Conservation (phyloP, 2,329 filamentous ascomycete genomes). For the Sporothrix schenckii region DNA sequence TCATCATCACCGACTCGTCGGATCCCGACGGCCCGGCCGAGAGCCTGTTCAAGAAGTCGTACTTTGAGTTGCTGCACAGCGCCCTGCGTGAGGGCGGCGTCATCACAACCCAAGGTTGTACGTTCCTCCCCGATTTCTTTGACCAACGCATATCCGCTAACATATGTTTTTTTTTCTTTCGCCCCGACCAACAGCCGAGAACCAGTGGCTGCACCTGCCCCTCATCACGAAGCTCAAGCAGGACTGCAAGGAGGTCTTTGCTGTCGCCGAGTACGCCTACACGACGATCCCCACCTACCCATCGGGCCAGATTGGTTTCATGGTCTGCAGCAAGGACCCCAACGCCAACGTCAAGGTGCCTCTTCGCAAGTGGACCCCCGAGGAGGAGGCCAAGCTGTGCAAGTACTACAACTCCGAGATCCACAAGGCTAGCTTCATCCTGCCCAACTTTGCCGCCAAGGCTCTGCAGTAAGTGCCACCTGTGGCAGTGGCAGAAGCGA, state of each 20-base stretch:
- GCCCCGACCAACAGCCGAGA: constrained; percentile 71
- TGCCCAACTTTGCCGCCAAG: constrained; percentile 92
- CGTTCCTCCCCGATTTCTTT: constrained; percentile 55
- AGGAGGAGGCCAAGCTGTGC: constrained; percentile 92
- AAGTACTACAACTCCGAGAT: constrained; percentile 97
- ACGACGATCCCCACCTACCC: constrained; percentile 99
- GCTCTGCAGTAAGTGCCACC: constrained; percentile 56
- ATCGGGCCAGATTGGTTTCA: constrained; percentile 98
- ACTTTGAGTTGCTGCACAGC: constrained; percentile 90
- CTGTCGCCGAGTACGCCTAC: constrained; percentile 96
- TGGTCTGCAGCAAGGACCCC: constrained; percentile 98
- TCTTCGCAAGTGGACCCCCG: constrained; percentile 74
- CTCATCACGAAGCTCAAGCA: constrained; percentile 96
- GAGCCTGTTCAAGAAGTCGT: constrained; percentile 96
- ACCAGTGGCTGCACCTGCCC: constrained; percentile 96
- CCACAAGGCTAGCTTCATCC: constrained; percentile 89
- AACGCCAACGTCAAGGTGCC: constrained; percentile 82
- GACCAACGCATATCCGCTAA: constrained; percentile 24
- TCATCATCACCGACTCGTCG: constrained; percentile 98
- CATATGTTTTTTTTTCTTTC: constrained; percentile 34
- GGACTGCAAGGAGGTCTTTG: constrained; percentile 95
- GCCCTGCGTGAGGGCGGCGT: constrained; percentile 94
- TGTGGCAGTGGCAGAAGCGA: neutral
- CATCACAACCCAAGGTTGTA: constrained; percentile 99
- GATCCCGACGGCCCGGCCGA: constrained; percentile 97